Conservation (phyloP, 768 basidiomycete genomes). For the Naganishia vishniacii region DNA sequence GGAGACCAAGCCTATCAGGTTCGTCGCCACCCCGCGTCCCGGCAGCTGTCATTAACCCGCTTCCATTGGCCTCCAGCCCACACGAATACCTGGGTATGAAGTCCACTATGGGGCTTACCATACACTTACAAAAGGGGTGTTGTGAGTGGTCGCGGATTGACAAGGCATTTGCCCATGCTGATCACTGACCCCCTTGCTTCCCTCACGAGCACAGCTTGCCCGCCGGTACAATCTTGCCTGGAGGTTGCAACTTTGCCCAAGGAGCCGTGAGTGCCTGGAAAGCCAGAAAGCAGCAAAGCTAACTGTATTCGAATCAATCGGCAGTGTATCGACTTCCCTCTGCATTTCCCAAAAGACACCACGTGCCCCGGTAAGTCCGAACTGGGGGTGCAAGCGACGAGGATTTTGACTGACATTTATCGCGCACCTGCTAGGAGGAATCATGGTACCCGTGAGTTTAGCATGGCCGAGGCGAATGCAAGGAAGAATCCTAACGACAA, state of each 20-base stretch:
- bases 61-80: constrained; percentile 9
- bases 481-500: neutral
- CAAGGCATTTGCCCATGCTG: neutral
- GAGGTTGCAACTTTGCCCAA: constrained; percentile 30
- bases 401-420: no score
- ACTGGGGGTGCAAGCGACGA: no score
- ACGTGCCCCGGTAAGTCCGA: constrained; percentile 21
- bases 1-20: constrained; percentile 21
- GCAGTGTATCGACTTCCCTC: constrained; percentile 27
- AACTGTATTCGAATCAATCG: neutral
- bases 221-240: constrained; percentile 24
- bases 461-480: neutral
- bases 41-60: neutral
- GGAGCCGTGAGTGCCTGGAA: constrained; percentile 17
- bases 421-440: no score
- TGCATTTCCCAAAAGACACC: constrained; percentile 26
- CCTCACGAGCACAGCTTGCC: constrained; percentile 18
- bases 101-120: constrained; percentile 28
- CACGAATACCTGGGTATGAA: constrained; percentile 28
- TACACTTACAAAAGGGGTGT: constrained; percentile 27
- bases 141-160: constrained; percentile 13
- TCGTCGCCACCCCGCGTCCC: neutral
- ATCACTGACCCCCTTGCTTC: neutral
- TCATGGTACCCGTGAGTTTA: constrained; percentile 27
- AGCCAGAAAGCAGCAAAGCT: neutral